These are phyloP conservation scores for Cucurbita pepo DNA, from an alignment of 306 rosid species.

Conservation along the genomic window DNA sequence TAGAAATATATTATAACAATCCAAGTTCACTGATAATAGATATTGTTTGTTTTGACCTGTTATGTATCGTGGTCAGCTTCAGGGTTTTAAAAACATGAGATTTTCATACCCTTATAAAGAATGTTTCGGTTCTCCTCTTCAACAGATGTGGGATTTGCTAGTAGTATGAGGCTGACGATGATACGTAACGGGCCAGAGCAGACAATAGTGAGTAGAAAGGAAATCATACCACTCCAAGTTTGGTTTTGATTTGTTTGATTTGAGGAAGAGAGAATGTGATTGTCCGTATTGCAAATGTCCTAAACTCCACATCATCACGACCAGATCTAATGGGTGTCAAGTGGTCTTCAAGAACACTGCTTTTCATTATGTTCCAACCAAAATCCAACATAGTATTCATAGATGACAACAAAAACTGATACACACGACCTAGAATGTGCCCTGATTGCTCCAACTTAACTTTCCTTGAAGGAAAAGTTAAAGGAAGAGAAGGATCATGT, in stretches of 20 bases:
- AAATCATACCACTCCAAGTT: constrained; percentile 38
- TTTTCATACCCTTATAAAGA: no score
- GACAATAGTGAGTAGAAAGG: no score
- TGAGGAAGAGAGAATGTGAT: constrained; percentile 25
- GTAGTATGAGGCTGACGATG: no score
- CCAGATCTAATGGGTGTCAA: constrained; percentile 35
- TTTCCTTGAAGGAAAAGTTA: constrained; percentile 29
- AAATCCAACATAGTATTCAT: constrained; percentile 22
- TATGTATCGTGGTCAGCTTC: no score
- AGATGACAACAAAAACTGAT: constrained; percentile 10
- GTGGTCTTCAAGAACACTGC: constrained; percentile 30
- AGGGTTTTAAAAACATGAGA: no score
- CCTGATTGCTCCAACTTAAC: neutral
- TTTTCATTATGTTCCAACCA: constrained; percentile 25
- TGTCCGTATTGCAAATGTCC: constrained; percentile 19
- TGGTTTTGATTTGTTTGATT: constrained; percentile 33
- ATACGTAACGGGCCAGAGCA: no score
- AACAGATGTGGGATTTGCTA: no score
- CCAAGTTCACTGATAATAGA: no score
- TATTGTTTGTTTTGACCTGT: no score
- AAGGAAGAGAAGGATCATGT: constrained; percentile 35
- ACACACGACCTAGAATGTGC: neutral
- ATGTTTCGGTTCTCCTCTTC: no score
- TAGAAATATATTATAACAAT: no score
- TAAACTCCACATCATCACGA: constrained; percentile 17